Evolutionary conservation across 352 stramenopile species (phyloP).

Genomic region (Globisporangium yorkense): DNA sequence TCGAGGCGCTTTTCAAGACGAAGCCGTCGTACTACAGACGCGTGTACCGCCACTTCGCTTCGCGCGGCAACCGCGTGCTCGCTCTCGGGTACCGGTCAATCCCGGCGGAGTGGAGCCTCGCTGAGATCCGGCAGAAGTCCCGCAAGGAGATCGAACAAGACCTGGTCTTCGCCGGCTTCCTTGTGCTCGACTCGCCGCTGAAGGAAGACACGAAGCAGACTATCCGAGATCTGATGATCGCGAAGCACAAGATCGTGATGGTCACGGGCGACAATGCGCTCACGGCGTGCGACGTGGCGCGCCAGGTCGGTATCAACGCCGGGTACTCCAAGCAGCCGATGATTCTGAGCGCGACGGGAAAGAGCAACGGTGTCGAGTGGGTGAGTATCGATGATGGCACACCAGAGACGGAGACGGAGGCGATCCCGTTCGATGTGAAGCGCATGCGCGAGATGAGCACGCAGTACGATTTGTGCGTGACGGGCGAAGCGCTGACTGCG

Average conservation of each 20-base stretch:
- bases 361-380: constrained; percentile 20
- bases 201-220: constrained; percentile 88
- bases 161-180: constrained; percentile 89
- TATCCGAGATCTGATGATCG: constrained; percentile 74
- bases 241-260: constrained; percentile 85
- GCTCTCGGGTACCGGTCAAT: constrained; percentile 77
- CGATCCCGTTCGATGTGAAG: constrained; percentile 14
- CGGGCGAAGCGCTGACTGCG: constrained; percentile 24
- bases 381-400: constrained; percentile 19
- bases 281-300: constrained; percentile 91
- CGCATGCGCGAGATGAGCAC: constrained; percentile 10
- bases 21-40: constrained; percentile 60
- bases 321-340: constrained; percentile 15
- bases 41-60: constrained; percentile 39
- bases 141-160: constrained; percentile 70
- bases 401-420: constrained; percentile 6
- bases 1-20: constrained; percentile 69
- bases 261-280: constrained; percentile 94
- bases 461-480: constrained; percentile 32
- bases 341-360: constrained; percentile 13
- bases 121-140: constrained; percentile 15
- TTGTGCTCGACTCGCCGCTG: constrained; percentile 91
- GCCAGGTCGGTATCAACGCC: constrained; percentile 72
- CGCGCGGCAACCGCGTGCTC: constrained; percentile 66
- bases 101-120: constrained; percentile 22